Base-by-base conservation (phyloP, 2,329 filamentous ascomycete species). In the Leptographium procerum region DNA sequence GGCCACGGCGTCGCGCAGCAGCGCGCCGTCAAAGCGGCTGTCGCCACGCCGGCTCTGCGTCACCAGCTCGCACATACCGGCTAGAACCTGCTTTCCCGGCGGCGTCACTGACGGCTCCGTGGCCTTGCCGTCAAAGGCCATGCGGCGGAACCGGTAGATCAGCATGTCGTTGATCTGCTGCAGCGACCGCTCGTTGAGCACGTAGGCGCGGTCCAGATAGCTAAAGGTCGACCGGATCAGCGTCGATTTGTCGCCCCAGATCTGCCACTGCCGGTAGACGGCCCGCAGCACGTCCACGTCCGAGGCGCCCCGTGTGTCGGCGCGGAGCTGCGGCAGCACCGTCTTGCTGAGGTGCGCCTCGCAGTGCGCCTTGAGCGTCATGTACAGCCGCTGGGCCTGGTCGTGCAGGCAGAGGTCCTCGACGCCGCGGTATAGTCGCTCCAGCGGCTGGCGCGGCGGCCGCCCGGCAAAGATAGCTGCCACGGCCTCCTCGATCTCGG, bases 351-450 rank as follows among this genome's bases (percentile, higher is more conserved):
- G 75, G 71, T 95, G 86, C 16, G 70, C 72, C 60, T 86, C 84
- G 67, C 87, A 89, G 63, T 82, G 80, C 13, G 76, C 74, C 63
- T 83, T 80, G 54, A 97, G 75, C 67, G 81, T 79, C 47, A 80
- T 75, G 65, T 85, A 88, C 57, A 96, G 72, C 57, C 83, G 78
- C 22, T 80, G 78, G 2, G 89, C 87, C 65, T 84, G 81, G 1
- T 86, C 88, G 65, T 88, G 87, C 57, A 90, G 82, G 70, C 94
- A 99, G 13, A 95, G 79, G 68, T 96, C 91, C 77, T 99, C 94
- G 1, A 95, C 89, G 5, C 88, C 89, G 54, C 89, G 84, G 69
- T 96, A 97, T 16, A 99, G 77, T 65, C 89, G 86, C 71, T 97
- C 94, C 43, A 95, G 77, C n/a, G 91, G 91, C 61, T 82, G 76